Percentiles rank a stretch among this genome's conserved stretches.
Evolutionary conservation across 768 basidiomycete genomes (phyloP).

Genomic region (Kondoa malvinella): DNA sequence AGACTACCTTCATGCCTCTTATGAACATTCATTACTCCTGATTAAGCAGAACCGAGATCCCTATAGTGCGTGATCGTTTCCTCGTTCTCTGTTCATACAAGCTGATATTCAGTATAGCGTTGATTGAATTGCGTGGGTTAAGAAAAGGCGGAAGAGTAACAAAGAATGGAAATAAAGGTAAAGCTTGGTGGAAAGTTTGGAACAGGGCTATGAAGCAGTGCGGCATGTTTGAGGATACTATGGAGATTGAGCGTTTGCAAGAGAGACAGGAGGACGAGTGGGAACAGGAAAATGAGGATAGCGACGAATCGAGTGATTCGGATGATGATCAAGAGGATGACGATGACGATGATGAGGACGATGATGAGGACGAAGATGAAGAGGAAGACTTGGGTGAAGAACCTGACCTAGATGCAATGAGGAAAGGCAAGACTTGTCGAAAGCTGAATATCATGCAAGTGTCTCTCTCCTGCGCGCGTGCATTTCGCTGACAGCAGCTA

Average conservation of each 20-base stretch:
- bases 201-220: constrained; percentile 14
- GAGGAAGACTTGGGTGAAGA: constrained; percentile 13
- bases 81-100: background rate
- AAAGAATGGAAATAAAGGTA: constrained; percentile 9
- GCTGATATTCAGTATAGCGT: constrained; percentile 2
- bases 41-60: constrained; percentile 3
- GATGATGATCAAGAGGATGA: constrained; percentile 29
- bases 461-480: constrained; percentile 2
- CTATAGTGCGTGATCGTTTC: constrained; percentile 5
- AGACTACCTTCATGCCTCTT: background rate
- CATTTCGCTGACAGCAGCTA: constrained; percentile 21
- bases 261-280: background rate
- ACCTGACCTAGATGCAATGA: background rate
- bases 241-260: background rate
- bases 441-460: constrained; percentile 17
- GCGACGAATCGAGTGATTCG: constrained; percentile 25
- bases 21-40: background rate
- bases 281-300: background rate
- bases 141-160: constrained; percentile 14
- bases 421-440: constrained; percentile 20
- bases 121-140: constrained; percentile 17
- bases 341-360: background rate
- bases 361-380: constrained; percentile 37
- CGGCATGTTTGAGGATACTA: background rate
- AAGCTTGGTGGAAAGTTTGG: constrained; percentile 13